phyloP scores from a whole-genome alignment of 1,284 basidiomycete genomes.

The Apiotrichum siamense region DNA sequence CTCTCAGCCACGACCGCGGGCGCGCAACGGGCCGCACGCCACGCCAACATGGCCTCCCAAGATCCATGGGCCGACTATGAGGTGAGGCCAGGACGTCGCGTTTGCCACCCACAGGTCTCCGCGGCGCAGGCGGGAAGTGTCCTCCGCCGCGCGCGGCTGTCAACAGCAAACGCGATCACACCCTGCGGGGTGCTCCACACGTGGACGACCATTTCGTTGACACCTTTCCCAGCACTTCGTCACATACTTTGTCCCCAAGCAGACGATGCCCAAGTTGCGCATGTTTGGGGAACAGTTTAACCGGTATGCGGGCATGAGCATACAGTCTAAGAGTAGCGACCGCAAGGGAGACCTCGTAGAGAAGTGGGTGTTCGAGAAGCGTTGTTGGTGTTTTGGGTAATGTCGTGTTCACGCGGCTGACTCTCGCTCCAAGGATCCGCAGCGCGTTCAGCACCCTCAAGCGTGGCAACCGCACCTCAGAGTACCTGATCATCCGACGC shows the following conservation, averaged over 20 bases:
- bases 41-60: too few relatives aligned
- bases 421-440: slow-evolving; percentile 14
- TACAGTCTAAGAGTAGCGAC: slow-evolving; percentile 25
- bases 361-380: slow-evolving; percentile 24
- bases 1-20: too few relatives aligned
- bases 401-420: neutral
- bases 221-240: slow-evolving; percentile 23
- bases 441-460: slow-evolving; percentile 24
- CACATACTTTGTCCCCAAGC: slow-evolving; percentile 23
- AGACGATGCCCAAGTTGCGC: slow-evolving; percentile 29
- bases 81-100: too few relatives aligned
- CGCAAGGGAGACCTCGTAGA: slow-evolving; percentile 34
- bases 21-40: too few relatives aligned
- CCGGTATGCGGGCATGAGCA: slow-evolving; percentile 9
- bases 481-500: slow-evolving; percentile 19
- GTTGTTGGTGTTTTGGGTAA: neutral
- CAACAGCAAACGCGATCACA: neutral
- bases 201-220: neutral
- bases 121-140: too few relatives aligned
- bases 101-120: too few relatives aligned
- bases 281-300: slow-evolving; percentile 23
- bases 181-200: neutral
- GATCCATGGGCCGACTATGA: neutral
- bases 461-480: slow-evolving; percentile 8
- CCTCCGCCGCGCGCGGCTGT: neutral